Evolutionary conservation across 495 filamentous ascomycete genomes (phyloP).

Genomic region (Penicillium egyptiacum): DNA sequence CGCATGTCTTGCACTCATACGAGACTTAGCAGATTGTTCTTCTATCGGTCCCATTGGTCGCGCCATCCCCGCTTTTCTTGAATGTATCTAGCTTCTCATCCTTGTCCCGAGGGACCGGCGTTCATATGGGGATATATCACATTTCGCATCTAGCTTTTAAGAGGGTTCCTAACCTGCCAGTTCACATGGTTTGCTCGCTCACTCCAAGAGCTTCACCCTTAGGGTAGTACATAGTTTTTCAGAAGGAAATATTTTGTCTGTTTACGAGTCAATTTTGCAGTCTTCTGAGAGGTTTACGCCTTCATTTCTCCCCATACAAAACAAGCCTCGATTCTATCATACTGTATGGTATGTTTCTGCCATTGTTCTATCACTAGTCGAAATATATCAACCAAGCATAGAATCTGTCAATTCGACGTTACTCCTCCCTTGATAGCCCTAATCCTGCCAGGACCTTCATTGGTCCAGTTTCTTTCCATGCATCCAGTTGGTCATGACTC

Average conservation of each 20-base stretch:
- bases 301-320: too few species aligned
- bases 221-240: not conserved
- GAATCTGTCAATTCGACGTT: too few species aligned
- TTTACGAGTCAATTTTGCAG: not conserved
- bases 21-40: not conserved
- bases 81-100: slow-evolving; percentile 13
- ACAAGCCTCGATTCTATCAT: too few species aligned
- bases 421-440: too few species aligned
- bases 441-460: too few species aligned
- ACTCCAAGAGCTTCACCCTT: not conserved
- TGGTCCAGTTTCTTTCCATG: too few species aligned
- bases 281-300: not conserved
- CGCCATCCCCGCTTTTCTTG: not conserved
- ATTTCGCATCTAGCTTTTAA: slow-evolving; percentile 5
- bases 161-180: not conserved
- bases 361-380: too few species aligned
- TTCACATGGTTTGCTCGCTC: not conserved
- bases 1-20: slow-evolving; percentile 11
- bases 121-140: slow-evolving; percentile 15
- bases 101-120: slow-evolving; percentile 10
- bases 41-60: not conserved
- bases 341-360: too few species aligned
- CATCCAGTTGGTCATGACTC: too few species aligned
- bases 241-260: not conserved
- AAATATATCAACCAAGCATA: too few species aligned